Base-by-base conservation (phyloP, 805 yeast genomes). In the Debaryomyces prosopidis region DNA sequence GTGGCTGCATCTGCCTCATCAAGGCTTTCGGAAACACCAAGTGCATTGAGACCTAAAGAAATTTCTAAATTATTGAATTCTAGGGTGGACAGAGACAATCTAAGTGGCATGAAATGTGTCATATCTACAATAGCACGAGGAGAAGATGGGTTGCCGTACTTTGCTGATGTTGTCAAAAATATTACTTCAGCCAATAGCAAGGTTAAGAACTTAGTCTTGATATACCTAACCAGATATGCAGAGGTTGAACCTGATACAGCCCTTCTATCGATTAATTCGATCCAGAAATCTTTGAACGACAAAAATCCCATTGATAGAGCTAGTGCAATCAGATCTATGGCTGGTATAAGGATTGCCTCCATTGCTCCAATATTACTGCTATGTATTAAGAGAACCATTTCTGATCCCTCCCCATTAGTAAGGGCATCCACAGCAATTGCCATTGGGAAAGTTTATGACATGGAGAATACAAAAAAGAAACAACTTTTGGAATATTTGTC, bases 181-280 rank as follows among this genome's bases (percentile, higher is more conserved):
- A 82, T 91, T 30, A 86, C 89, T 5, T 83, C 92, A 15, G 54
- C 74, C 4, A 65, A 70, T 39, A 80, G 82, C 45, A 85, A 82
- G 50, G 79, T 89, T 23, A 80, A 88, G 48, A 81, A 85, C 53
- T 73, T 92, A 60, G 96, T 90, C 1, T 81, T 88, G 65, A 73
- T 85, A 1, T 89, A 88, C 54, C 67, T 94, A 40, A 69, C 84
- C 36, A 75, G 87, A 45, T 89, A 81, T 61, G 94, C 96, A 18
- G 95, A 89, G 50, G 64, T 73, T 44, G 91, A 89, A 53, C 96
- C 94, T 8, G 96, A 91, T 61, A 77, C 88, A n/a, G 94, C 98
- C 2, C 75, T 94, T 16, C 72, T 94, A 38, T 82, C 96, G 1
- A 87, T 94, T 52, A 94, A 94, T 63, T 87, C 97, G 1, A 87